These are phyloP conservation scores for Arabis alpina DNA, from an alignment of 345 rosid genomes.

Conservation along the genomic window DNA sequence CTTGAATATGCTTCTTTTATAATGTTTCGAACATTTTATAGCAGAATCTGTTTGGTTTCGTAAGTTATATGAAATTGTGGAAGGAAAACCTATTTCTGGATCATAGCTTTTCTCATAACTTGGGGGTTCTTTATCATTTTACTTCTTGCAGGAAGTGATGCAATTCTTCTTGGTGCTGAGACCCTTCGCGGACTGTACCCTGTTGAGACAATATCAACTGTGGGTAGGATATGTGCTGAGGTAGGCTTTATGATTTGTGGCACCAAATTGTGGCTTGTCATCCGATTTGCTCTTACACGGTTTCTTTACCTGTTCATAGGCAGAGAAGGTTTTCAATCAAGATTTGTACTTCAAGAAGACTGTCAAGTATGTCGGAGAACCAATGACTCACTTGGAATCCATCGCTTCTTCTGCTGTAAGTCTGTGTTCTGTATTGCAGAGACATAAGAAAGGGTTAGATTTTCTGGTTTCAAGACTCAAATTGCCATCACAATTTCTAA, in stretches of 20 bases:
- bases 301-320: constrained; percentile 48
- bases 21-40: constrained; percentile 6
- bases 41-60: constrained; percentile 18
- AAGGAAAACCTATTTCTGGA: constrained; percentile 5
- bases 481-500: constrained; percentile 20
- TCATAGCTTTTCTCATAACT: constrained; percentile 16
- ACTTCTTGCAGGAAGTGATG: constrained; percentile 74
- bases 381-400: constrained; percentile 94
- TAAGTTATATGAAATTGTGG: not conserved
- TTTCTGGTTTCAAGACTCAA: not conserved
- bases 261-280: constrained; percentile 3
- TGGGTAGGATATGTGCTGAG: constrained; percentile 93
- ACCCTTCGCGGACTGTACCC: constrained; percentile 96
- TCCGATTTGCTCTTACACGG: constrained; percentile 13
- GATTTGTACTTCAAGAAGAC: constrained; percentile 90
- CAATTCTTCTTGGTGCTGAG: constrained; percentile 96
- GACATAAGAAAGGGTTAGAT: not conserved
- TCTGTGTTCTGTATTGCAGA: not conserved
- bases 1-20: not conserved
- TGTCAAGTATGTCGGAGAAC: constrained; percentile 92
- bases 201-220: constrained; percentile 76
- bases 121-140: not conserved
- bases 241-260: constrained; percentile 44
- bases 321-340: constrained; percentile 96
- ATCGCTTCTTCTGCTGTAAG: constrained; percentile 97